Evolutionary conservation across 805 yeast genomes (phyloP), one percentile per base, ranked within the genome.

Genomic region (Ogataea nonfermentans): DNA sequence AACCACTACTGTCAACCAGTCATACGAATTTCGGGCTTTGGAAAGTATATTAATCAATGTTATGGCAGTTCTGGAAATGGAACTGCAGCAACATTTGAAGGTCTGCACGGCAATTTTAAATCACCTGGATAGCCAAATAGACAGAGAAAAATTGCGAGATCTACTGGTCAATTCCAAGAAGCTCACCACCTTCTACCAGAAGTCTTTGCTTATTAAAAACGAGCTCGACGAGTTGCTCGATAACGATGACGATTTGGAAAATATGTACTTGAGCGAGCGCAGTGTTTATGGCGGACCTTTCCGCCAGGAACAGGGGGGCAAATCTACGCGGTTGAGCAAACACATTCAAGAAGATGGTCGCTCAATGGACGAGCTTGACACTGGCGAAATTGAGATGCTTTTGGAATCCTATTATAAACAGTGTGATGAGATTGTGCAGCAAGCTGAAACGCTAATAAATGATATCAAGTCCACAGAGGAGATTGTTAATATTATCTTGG

Each of bases 391-490:
- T 14, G 97, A 90, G 61, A 83, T 89, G 81, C 68, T 90, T 35
- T 59, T 90, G 14, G 97, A 90, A 56, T 78, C 95, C 0, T 90
- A 90, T 63, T 89, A 86, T 62, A 83, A 84, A 43, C 96, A 89
- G 52, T 83, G 91, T 57, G 96, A 90, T 56, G 97, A 90, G 65
- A 80, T 84, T 50, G 96, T 89, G 6, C 97, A 90, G 61, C 91
- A 85, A 51, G 81, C 95, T 0, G 95, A 86, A 30, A 81, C 91
- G 4, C 66, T 89, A 40, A 76, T 85, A 14, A 81, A 80, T 51
- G 95, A 90, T 56, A 87, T 90, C 51, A 80, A 79, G 55, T 85
- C 93, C 11, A 90, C 97, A 0, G 96, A 89, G 57, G 97, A 90
- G 54, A 86, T 90, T 56, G 90, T 87, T 43, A 89, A 89, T 56